Conservation (phyloP, 805 yeast genomes). For the Nakazawaea holstii region DNA sequence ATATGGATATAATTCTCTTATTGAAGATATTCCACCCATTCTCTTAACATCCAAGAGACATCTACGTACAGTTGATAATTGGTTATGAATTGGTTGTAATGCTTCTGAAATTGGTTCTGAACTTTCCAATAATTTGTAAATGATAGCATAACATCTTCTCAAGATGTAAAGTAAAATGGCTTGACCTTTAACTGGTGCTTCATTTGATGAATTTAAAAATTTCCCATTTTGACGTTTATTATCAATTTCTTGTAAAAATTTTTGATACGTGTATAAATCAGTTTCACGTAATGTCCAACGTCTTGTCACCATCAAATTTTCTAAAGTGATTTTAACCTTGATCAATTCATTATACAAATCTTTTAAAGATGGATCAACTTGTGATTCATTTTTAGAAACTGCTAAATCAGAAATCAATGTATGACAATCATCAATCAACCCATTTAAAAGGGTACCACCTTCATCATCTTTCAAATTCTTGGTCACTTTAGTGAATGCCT, state of each 20-base stretch:
- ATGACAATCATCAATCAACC: slow-evolving; percentile 79
- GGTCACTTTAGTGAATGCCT: slow-evolving; percentile 38
- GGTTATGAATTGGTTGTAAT: slow-evolving; percentile 89
- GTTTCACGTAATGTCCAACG: slow-evolving; percentile 98
- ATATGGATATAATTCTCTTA: slow-evolving; percentile 91
- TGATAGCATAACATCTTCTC: slow-evolving; percentile 86
- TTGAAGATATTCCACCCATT: slow-evolving; percentile 84
- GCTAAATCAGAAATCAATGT: slow-evolving; percentile 64
- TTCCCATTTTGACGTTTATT: slow-evolving; percentile 60
- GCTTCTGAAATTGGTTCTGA: slow-evolving; percentile 96
- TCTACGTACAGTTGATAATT: slow-evolving; percentile 83
- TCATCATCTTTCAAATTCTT: slow-evolving; percentile 26
- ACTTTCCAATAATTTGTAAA: slow-evolving; percentile 83
- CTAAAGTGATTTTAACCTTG: slow-evolving; percentile 67
- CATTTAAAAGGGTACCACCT: slow-evolving; percentile 47
- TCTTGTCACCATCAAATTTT: slow-evolving; percentile 81
- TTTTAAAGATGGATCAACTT: slow-evolving; percentile 45
- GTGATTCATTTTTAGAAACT: slow-evolving; percentile 29
- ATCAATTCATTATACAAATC: slow-evolving; percentile 60
- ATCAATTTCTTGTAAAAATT: slow-evolving; percentile 68
- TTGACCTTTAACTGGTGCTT: slow-evolving; percentile 42
- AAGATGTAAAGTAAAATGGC: slow-evolving; percentile 66
- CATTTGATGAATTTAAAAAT: slow-evolving; percentile 30
- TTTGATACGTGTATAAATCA: slow-evolving; percentile 81
- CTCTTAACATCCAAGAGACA: slow-evolving; percentile 86